Evolutionary conservation across 2,329 filamentous ascomycete genomes (phyloP), one percentile per base, ranked within the genome.

Genomic region (Sphaceloma murrayae): DNA sequence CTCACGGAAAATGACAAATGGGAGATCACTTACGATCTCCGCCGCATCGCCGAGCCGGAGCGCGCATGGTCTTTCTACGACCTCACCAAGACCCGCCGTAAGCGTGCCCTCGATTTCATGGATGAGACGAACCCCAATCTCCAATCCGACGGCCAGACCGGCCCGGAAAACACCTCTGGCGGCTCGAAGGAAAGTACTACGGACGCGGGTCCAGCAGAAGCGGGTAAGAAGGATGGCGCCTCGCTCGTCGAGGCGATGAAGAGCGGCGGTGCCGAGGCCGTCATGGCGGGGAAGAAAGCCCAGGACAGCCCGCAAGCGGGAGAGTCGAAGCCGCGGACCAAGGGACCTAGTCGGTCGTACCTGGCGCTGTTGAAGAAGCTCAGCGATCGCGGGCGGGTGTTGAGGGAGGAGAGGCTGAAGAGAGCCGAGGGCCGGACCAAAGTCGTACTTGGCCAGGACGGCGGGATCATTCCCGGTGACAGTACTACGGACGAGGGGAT

Each of bases 11-110:
- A 54, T 0, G 71, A 77, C 51, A 56, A 65, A 5, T 95, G 88
- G 88, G 60, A 65, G 0, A 67, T 95, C n/a, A 77, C 91, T 53
- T 95, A 94, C 62, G 72, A 78, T 26, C 64, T 95, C 36, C 71
- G 73, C 34, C 82, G 88, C 51, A 66, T 87, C 2, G 43, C 62
- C 0, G 51, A 61, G 2, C 31, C 50, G 1, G 50, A 58, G 0
- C 64, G 67, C 7, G 75, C 73, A 1, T 61, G 60, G 48, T 61
- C 46, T 0, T 59, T 82, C 17, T 86, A 86, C 58, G 31, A 56
- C 1, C 64, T 69, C 11, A 67, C 77, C 47, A 75, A 77, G 57
- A 60, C 54, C 3, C 70, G 82, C 11, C 74, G 85, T 9, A 64
- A 61, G 34, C 66, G 66, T 21, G 62, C 65, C 0, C 57, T 77